Base-by-base conservation (phyloP, 1,284 basidiomycete species). In the Sutorius eximius region DNA sequence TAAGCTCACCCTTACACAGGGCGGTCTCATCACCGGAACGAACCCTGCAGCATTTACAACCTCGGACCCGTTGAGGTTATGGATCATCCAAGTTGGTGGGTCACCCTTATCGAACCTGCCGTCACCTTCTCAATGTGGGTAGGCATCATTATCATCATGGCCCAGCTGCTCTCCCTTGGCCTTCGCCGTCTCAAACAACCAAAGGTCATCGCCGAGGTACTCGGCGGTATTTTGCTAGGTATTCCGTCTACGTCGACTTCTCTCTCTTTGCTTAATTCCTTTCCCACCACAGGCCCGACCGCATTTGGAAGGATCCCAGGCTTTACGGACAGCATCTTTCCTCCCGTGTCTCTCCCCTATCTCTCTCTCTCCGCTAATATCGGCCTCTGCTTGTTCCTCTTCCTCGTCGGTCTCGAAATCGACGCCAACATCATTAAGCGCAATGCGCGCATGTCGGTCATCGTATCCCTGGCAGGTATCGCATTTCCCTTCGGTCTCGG, bases 311-410 rank as follows among this genome's bases (percentile, higher is more conserved):
- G 69, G 27, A 69, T 69, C 57, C 70, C 67, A 18, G 67, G 70
- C 0, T 69, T 69, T 44, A 69, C 67, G 3, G 46, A 70, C 5
- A 72, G 73, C 34, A 91, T 97, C 61, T 97, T 97, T 74, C 93
- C 94, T 0, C n/a, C 71, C 0, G 71, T 65, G 0, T 90, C 87
- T 5, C 74, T 95, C 54, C 79, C 88, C 9, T 77, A 87, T 59
- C 85, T 98, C 51, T 88, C 82, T 53, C 82, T 98, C 32, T 91
- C 94, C 12, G 84, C 89, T 22, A 94, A 86, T 53, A 85, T 98
- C 56, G 96, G 96, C 49, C 82, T 98, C 20, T 85, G 96, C 60
- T 79, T 97, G 36, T 95, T 93, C 75, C 82, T 96, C 12, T 95
- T 95, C 75, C 77, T 95, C 50, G 85, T 98, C 41, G 96, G 93